Evolutionary conservation across 1,284 basidiomycete genomes (phyloP).

Genomic region (Malassezia psittaci): DNA sequence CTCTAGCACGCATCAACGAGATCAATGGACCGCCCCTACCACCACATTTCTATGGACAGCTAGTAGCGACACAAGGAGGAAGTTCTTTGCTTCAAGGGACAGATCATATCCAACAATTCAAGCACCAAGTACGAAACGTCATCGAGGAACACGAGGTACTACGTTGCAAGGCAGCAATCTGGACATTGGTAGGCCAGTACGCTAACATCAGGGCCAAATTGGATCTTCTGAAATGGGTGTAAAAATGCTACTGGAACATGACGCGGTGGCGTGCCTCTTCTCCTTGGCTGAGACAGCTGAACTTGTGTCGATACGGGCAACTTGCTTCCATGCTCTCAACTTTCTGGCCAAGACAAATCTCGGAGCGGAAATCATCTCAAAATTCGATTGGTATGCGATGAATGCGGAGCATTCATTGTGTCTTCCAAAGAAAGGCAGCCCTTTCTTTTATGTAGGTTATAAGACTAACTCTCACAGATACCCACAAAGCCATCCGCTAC

Average conservation of each 20-base stretch:
- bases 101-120: constrained; percentile 78
- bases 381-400: constrained; percentile 65
- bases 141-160: not conserved
- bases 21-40: constrained; percentile 59
- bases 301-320: constrained; percentile 84
- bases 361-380: constrained; percentile 72
- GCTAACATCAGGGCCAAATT: constrained; percentile 60
- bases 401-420: constrained; percentile 58
- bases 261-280: constrained; percentile 76
- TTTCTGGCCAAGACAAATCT: constrained; percentile 64
- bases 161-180: constrained; percentile 70
- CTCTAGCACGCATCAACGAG: constrained; percentile 50
- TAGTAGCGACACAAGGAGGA: constrained; percentile 88
- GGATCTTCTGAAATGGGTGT: constrained; percentile 80
- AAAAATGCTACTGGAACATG: constrained; percentile 88
- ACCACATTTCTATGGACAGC: constrained; percentile 92
- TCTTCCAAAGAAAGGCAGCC: constrained; percentile 68
- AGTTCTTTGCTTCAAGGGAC: constrained; percentile 79
- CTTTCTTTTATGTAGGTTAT: constrained; percentile 61
- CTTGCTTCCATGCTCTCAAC: constrained; percentile 90
- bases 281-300: constrained; percentile 80
- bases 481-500: not conserved
- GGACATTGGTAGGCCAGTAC: constrained; percentile 70
- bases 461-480: not conserved
- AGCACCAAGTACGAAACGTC: not conserved